Evolutionary conservation across 176 grass and related monocot genomes (phyloP), one percentile per base, ranked within the genome.

Genomic region (Microstegium vimineum): DNA sequence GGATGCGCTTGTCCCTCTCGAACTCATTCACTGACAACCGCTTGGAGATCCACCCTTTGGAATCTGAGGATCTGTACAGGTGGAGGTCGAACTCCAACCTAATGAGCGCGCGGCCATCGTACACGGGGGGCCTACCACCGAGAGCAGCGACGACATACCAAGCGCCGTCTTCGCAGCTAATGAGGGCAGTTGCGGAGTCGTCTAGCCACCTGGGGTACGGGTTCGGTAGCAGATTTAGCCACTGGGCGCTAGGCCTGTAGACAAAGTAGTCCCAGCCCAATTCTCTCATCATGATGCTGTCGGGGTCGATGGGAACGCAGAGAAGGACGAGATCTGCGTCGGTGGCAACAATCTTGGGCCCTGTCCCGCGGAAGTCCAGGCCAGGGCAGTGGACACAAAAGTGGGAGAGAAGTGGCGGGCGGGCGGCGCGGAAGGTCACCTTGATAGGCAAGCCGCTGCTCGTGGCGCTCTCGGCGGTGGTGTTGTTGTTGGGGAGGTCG

Each of bases 251-350:
- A 43, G 32, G 81, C 0, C 32, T 28, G 71, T 83, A 75, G 41
- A 83, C 28, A 54, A 83, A 83, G 81, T 74, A 75, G 81, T 83
- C 81, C 71, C 30, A 83, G 60, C 22, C 59, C n/a, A n/a, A n/a
- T n/a, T n/a, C n/a, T n/a, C n/a, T n/a, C n/a, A n/a, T n/a, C n/a
- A n/a, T n/a, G n/a, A n/a, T n/a, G n/a, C n/a, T n/a, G n/a, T 25
- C 9, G 70, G 70, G 81, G 69, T 74, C 0, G 57, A 47, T 0
- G 81, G 69, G 81, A 1, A 64, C 62, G 28, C 62, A 7, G 28
- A 64, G 62, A 14, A 64, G 62, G 62, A 17, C 15, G 62, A 64
- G 62, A 7, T 64, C 62, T 0, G 62, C 62, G 62, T 64, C 62
- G 5, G 62, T 64, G 13, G 62, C 6, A 14, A 64, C 15, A 8